A percentile compares a stretch with the other conserved stretches of the same genome.
phyloP scores from a whole-genome alignment of 2,329 filamentous ascomycete genomes.

The Diplodia intermedia region DNA sequence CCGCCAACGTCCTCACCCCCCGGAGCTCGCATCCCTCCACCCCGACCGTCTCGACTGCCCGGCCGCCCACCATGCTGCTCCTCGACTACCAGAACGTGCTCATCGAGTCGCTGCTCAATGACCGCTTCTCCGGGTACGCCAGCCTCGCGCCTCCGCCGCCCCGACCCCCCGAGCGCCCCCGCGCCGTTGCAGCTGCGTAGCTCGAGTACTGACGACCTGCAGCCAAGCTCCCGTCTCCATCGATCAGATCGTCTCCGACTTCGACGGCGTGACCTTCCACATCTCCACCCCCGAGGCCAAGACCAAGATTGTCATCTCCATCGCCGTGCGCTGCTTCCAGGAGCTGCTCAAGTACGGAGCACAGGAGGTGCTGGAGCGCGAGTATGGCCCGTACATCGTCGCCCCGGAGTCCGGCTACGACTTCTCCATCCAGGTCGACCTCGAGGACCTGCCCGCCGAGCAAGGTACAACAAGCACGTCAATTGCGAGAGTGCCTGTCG shows the following conservation, averaged over 20 bases:
- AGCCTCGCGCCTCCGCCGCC: conserved; percentile 27
- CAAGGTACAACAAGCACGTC: conserved; percentile 63
- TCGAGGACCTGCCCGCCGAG: conserved; percentile 83
- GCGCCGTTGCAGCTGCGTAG: conserved; percentile 39
- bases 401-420: conserved; percentile 89
- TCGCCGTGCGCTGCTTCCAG: conserved; percentile 91
- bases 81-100: conserved; percentile 99
- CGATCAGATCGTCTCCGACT: conserved; percentile 98
- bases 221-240: conserved; percentile 87
- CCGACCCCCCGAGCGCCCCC: conserved; percentile 27
- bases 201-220: conserved; percentile 46
- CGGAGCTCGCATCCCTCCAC: conserved; percentile 16
- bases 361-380: conserved; percentile 85
- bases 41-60: background rate
- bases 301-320: conserved; percentile 91
- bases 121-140: conserved; percentile 84
- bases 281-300: conserved; percentile 95
- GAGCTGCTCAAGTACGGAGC: conserved; percentile 95
- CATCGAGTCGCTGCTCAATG: conserved; percentile 93
- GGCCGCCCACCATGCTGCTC: conserved; percentile 71
- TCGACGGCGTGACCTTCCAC: conserved; percentile 98
- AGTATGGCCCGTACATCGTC: conserved; percentile 93
- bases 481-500: conserved; percentile 37
- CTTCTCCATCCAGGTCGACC: conserved; percentile 89
- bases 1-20: conserved; percentile 20